Conservation (phyloP, 371 early-diverging fungal genomes). For the Mucor irregularis region DNA sequence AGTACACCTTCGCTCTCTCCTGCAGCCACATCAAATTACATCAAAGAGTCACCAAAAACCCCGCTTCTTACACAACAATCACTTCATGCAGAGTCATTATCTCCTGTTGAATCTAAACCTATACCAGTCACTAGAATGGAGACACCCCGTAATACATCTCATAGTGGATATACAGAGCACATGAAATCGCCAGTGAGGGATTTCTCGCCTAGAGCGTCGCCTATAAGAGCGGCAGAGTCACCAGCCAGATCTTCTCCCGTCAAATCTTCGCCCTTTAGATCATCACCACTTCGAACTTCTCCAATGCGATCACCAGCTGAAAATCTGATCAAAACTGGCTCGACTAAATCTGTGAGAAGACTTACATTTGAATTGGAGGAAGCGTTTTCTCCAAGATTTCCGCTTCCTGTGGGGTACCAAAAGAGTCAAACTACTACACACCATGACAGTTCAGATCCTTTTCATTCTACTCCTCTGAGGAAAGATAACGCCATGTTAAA, state of each 20-base stretch:
- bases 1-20: not conserved
- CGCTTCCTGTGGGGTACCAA: not conserved
- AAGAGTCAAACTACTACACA: not conserved
- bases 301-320: not conserved
- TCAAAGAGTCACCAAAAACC: not conserved
- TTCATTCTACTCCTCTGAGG: not conserved
- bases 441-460: not conserved
- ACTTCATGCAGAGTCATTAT: too few relatives aligned
- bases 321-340: not conserved
- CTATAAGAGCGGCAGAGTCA: too few relatives aligned
- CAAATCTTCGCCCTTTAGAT: not conserved
- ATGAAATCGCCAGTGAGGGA: too few relatives aligned
- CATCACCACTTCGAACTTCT: not conserved
- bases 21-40: not conserved
- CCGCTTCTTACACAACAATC: too few relatives aligned
- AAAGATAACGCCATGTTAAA: too few relatives aligned
- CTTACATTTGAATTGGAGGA: constrained; percentile 9
- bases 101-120: too few relatives aligned
- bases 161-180: too few relatives aligned
- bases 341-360: constrained; percentile 10
- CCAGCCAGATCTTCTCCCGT: too few relatives aligned
- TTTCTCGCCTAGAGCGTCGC: too few relatives aligned
- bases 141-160: too few relatives aligned
- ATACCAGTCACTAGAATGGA: too few relatives aligned
- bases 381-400: not conserved